Conservation (phyloP, 148 eudicot species). For the Persicaria tinctoria region DNA sequence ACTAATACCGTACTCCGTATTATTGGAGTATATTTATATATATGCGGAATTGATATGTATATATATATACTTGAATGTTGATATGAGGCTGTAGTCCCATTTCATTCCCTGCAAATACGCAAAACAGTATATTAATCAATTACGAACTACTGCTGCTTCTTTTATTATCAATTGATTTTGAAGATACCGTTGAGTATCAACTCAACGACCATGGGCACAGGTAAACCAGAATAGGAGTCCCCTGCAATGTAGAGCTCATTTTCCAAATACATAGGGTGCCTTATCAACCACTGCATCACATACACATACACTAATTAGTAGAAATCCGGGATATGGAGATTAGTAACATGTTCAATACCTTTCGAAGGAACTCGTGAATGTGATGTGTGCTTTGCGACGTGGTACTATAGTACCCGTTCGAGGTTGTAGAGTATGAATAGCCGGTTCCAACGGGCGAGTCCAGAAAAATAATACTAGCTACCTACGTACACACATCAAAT, state of each 20-base stretch:
- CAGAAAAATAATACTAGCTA: conserved; percentile 21
- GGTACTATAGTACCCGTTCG: conserved; percentile 9
- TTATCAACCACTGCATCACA: conserved; percentile 25
- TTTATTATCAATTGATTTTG: neutral
- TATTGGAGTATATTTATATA: no score
- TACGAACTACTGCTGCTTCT: no score
- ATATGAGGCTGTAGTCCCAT: conserved; percentile 2
- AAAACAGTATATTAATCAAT: no score
- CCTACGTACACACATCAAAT: neutral
- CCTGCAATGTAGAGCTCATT: conserved; percentile 27
- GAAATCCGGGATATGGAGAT: neutral
- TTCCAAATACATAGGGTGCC: conserved; percentile 21
- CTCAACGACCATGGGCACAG: conserved; percentile 26
- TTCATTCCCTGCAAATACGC: conserved; percentile 14
- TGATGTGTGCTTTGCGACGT: conserved; percentile 9
- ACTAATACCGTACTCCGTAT: no score
- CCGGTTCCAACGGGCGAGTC: conserved; percentile 25
- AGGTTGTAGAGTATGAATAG: conserved; percentile 22
- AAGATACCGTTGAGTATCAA: conserved; percentile 22
- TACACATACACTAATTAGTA: neutral
- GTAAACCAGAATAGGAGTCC: conserved; percentile 28
- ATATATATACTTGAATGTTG: conserved; percentile 14
- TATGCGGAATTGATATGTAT: no score
- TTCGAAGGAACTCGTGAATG: conserved; percentile 14
- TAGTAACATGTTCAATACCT: neutral